phyloP scores from a whole-genome alignment of 1,139 yeast species.

The Hanseniaspora uvarum region DNA sequence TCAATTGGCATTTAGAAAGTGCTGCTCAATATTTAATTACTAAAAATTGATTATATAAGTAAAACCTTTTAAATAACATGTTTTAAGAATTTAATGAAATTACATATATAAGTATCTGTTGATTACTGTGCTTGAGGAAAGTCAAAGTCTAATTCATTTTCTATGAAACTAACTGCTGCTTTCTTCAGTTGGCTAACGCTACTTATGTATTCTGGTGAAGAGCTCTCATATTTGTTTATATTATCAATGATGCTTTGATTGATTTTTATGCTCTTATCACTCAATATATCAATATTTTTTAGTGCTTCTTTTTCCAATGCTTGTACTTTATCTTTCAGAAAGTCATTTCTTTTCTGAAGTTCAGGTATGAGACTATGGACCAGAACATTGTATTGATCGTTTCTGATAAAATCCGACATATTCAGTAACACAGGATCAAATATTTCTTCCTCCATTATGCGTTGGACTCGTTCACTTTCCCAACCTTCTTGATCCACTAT shows the following conservation, averaged over 20 bases:
- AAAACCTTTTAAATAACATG: not conserved
- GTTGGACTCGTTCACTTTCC: not conserved
- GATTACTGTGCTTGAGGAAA: not conserved
- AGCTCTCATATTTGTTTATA: slow-evolving; percentile 1
- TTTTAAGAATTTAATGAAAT: not conserved
- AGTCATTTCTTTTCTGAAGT: not conserved
- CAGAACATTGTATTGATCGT: not conserved
- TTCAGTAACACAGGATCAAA: slow-evolving; percentile 2
- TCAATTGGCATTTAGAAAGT: slow-evolving; percentile 66
- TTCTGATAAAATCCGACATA: not conserved
- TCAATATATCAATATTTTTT: not conserved
- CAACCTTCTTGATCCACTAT: slow-evolving; percentile 2
- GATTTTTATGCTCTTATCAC: not conserved
- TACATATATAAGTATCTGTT: too few species aligned
- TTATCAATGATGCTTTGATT: not conserved
- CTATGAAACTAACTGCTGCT: not conserved
- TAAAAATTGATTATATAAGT: slow-evolving; percentile 35
- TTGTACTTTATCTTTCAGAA: not conserved
- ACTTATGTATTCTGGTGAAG: not conserved
- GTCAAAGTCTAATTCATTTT: slow-evolving; percentile 11
- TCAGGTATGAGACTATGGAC: slow-evolving; percentile 1
- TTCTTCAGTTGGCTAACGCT: slow-evolving; percentile 3
- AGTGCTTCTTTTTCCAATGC: slow-evolving; percentile 4
- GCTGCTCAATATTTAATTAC: slow-evolving; percentile 80
- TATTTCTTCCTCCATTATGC: slow-evolving; percentile 5